Percentiles rank a stretch among this genome's conserved stretches.
Conservation (phyloP, 192 early-diverging fungal species). For the Dissophora ornata region DNA sequence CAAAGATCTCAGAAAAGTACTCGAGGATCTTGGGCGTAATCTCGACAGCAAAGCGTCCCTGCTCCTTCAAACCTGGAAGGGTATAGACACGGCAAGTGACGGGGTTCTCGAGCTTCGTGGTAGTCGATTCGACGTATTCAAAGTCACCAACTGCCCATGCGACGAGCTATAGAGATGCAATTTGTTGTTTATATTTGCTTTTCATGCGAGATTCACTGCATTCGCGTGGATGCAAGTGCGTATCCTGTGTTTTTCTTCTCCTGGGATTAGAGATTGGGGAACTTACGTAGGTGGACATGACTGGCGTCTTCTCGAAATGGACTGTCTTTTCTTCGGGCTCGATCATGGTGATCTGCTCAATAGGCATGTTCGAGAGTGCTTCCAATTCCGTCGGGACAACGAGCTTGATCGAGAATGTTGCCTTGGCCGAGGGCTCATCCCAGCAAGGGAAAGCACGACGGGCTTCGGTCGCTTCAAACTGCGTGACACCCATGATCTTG, state of each 20-base stretch:
- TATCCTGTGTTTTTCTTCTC: background rate
- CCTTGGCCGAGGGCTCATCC: constrained; percentile 96
- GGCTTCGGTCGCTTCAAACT: constrained; percentile 94
- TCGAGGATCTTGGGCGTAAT: constrained; percentile 85
- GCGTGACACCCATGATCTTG: constrained; percentile 87
- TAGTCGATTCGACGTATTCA: constrained; percentile 88
- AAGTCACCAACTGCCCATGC: constrained; percentile 93
- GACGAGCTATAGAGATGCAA: constrained; percentile 61
- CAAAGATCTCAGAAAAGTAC: constrained; percentile 90
- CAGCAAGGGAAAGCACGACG: constrained; percentile 94
- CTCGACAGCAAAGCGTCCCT: constrained; percentile 85
- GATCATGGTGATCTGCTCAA: constrained; percentile 66
- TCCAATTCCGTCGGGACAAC: constrained; percentile 76
- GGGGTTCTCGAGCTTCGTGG: constrained; percentile 69
- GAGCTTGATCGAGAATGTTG: constrained; percentile 92
- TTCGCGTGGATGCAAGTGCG: too few relatives aligned
- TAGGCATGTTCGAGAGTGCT: constrained; percentile 95
- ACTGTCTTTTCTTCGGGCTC: constrained; percentile 79
- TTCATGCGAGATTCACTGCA: too few relatives aligned
- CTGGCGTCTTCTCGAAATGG: constrained; percentile 87
- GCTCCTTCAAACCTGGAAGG: constrained; percentile 78
- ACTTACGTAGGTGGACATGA: constrained; percentile 93
- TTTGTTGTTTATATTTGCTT: background rate
- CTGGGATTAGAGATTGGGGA: background rate
- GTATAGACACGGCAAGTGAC: constrained; percentile 90